Conservation (phyloP, 1,284 basidiomycete species). For the Ganoderma leucocontextum region DNA sequence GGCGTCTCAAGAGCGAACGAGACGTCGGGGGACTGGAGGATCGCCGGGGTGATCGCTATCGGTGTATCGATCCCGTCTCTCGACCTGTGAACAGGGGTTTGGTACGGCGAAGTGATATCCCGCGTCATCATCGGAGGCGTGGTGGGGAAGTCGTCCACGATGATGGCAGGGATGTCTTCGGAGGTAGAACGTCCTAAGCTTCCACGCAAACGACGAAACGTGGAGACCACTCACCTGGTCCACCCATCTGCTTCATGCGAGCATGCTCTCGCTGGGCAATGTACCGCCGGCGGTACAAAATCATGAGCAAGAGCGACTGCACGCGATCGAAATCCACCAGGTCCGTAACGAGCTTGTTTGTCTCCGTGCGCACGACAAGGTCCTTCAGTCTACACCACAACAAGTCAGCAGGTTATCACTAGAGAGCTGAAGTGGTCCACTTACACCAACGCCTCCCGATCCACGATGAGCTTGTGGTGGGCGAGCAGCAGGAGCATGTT, state of each 20-base stretch:
- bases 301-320: conserved; percentile 78
- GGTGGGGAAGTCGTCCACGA: conserved; percentile 66
- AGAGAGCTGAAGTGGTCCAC: conserved; percentile 39
- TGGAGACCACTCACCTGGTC: conserved; percentile 41
- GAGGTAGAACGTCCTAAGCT: background rate
- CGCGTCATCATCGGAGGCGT: conserved; percentile 56
- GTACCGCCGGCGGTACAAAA: conserved; percentile 78
- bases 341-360: conserved; percentile 81
- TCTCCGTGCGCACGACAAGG: conserved; percentile 77
- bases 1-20: conserved; percentile 55
- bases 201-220: conserved; percentile 4
- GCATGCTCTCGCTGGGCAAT: conserved; percentile 52
- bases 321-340: conserved; percentile 88
- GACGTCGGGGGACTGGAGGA: conserved; percentile 53
- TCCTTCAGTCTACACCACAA: conserved; percentile 74
- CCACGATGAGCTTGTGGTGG: conserved; percentile 93
- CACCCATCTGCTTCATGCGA: conserved; percentile 43
- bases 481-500: conserved; percentile 90
- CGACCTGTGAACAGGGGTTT: conserved; percentile 42
- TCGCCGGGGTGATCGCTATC: conserved; percentile 49
- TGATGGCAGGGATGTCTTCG: conserved; percentile 71
- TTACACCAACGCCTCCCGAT: conserved; percentile 87
- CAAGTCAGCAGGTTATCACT: conserved; percentile 12
- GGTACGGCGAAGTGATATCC: conserved; percentile 61
- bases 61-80: conserved; percentile 46